Conservation (phyloP, 2,329 filamentous ascomycete genomes). For the Talaromyces sp. region DNA sequence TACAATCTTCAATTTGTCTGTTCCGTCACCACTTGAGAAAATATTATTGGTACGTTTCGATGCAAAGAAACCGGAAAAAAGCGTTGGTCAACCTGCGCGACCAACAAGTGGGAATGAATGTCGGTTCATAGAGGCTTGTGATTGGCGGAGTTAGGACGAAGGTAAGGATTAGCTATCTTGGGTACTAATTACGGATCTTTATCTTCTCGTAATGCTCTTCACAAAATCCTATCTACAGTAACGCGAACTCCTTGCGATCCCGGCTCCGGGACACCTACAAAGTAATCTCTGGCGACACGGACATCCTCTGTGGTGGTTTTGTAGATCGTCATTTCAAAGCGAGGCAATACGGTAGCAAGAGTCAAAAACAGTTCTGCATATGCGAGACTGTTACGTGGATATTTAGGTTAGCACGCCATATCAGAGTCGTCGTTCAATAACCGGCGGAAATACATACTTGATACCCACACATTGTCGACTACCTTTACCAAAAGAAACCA, state of each 20-base stretch:
- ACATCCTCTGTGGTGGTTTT: slow-evolving; percentile 33
- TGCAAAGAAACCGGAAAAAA: not conserved
- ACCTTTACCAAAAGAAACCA: slow-evolving; percentile 41
- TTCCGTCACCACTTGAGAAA: not conserved
- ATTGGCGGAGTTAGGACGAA: not conserved
- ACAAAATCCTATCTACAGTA: not conserved
- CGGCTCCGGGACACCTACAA: slow-evolving; percentile 15
- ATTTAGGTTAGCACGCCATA: not conserved
- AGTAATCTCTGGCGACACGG: slow-evolving; percentile 15
- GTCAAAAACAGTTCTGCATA: slow-evolving; percentile 32
- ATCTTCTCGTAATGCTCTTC: not conserved
- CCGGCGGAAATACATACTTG: slow-evolving; percentile 25
- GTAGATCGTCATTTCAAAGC: slow-evolving; percentile 31
- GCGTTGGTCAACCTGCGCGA: not conserved
- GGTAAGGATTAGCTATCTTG: not conserved
- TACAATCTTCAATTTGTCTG: not conserved
- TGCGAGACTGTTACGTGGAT: slow-evolving; percentile 26
- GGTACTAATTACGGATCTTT: not conserved
- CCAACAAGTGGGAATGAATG: not conserved
- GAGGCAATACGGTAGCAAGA: slow-evolving; percentile 28
- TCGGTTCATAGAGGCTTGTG: not conserved
- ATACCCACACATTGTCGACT: slow-evolving; percentile 47
- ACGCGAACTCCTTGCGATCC: slow-evolving; percentile 13
- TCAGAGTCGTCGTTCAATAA: not conserved
- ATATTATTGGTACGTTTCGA: not conserved